phyloP scores from a whole-genome alignment of 2,329 filamentous ascomycete genomes.

The Chaetomium olivaceum region DNA sequence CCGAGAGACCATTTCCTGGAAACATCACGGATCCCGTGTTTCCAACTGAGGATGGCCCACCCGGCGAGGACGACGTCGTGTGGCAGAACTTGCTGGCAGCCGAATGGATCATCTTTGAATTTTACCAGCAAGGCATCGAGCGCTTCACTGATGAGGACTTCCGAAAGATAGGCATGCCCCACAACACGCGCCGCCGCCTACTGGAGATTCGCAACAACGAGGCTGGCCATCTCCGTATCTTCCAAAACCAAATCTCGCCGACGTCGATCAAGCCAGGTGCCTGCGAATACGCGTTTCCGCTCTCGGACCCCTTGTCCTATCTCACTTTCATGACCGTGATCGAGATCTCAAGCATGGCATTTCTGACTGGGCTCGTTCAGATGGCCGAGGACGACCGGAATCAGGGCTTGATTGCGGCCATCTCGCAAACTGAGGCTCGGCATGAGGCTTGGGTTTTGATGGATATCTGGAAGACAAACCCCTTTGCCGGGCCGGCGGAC shows the following conservation, averaged over 20 bases:
- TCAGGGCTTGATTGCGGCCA: constrained; percentile 27
- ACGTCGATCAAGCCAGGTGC: constrained; percentile 30
- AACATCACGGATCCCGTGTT: constrained; percentile 31
- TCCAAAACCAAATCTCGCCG: constrained; percentile 31
- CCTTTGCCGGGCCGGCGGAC: constrained; percentile 29
- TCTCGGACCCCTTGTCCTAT: constrained; percentile 25
- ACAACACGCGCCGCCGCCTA: constrained; percentile 24
- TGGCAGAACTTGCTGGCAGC: constrained; percentile 32
- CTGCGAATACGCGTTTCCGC: constrained; percentile 30
- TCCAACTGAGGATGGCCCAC: constrained; percentile 24
- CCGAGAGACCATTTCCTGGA: constrained; percentile 29
- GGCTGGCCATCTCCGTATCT: constrained; percentile 32
- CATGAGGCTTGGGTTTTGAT: constrained; percentile 30
- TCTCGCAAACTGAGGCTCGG: constrained; percentile 29
- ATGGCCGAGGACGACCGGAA: constrained; percentile 6
- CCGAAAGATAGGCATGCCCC: constrained; percentile 21
- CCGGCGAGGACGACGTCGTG: constrained; percentile 25
- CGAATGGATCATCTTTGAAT: constrained; percentile 33
- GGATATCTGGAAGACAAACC: constrained; percentile 27
- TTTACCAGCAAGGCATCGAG: constrained; percentile 32
- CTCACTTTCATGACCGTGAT: constrained; percentile 28
- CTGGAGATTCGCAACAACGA: constrained; percentile 34
- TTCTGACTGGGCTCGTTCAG: constrained; percentile 29
- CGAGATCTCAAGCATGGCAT: constrained; percentile 32
- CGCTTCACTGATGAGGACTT: constrained; percentile 27